Evolutionary conservation across 768 basidiomycete genomes (phyloP).

Genomic region (Agrocybe pediades): DNA sequence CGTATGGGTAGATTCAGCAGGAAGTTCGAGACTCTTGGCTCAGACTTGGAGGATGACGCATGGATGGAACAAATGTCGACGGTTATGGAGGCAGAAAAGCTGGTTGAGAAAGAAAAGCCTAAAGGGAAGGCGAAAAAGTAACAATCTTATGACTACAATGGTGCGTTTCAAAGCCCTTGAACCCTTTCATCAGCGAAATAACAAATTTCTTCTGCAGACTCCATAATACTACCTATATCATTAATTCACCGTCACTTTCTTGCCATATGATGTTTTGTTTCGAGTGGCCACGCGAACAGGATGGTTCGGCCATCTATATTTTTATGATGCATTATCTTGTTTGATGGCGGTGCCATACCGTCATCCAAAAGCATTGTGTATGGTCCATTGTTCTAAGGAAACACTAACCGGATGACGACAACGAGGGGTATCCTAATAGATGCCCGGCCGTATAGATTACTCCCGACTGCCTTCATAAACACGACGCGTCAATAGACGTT

Average conservation of each 20-base stretch:
- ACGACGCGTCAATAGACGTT: too few species aligned
- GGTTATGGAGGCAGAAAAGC: conserved; percentile 22
- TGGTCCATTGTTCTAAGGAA: too few species aligned
- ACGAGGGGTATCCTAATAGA: too few species aligned
- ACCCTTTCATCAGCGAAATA: not conserved
- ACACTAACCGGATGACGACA: too few species aligned
- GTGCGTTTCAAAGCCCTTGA: not conserved
- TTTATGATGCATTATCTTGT: not conserved
- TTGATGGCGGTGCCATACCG: not conserved
- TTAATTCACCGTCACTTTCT: not conserved
- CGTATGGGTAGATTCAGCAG: conserved; percentile 80
- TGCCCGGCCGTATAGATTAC: too few species aligned
- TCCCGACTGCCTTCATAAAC: too few species aligned
- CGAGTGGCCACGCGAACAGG: not conserved
- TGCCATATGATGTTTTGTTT: not conserved
- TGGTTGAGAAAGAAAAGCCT: conserved; percentile 17
- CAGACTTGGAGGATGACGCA: conserved; percentile 21
- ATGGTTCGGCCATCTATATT: not conserved
- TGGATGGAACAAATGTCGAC: conserved; percentile 30
- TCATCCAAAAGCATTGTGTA: too few species aligned
- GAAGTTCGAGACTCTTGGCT: conserved; percentile 52
- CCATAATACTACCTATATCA: not conserved
- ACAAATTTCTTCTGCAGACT: not conserved
- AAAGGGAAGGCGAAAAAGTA: conserved; percentile 20
- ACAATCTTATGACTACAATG: not conserved